Evolutionary conservation across 371 early-diverging fungal species (phyloP).

Genomic region (Nematocida sp.): DNA sequence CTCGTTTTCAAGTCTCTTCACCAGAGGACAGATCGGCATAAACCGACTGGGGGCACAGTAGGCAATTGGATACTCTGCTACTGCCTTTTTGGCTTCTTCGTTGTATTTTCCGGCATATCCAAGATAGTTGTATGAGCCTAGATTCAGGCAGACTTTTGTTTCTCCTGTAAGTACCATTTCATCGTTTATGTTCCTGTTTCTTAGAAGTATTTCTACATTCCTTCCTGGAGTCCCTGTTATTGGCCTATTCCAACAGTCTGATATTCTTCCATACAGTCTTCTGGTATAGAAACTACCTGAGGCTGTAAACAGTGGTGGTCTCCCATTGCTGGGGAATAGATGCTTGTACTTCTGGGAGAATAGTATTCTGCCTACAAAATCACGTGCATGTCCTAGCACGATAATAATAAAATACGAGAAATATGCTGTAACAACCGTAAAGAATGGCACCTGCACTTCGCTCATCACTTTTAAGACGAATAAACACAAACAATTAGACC

Average conservation of each 20-base stretch:
- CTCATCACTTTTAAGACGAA: background rate
- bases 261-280: slow-evolving; percentile 80
- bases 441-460: slow-evolving; percentile 38
- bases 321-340: slow-evolving; percentile 69
- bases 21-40: slow-evolving; percentile 68
- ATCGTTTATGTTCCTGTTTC: slow-evolving; percentile 75
- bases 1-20: slow-evolving; percentile 74
- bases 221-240: slow-evolving; percentile 88
- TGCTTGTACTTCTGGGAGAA: slow-evolving; percentile 69
- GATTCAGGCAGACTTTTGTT: slow-evolving; percentile 75
- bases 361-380: slow-evolving; percentile 71
- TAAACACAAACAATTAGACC: slow-evolving; percentile 1
- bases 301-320: slow-evolving; percentile 80
- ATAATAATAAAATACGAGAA: slow-evolving; percentile 84
- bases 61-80: slow-evolving; percentile 64
- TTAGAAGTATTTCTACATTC: slow-evolving; percentile 74
- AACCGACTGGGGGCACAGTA: slow-evolving; percentile 66
- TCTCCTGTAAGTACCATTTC: slow-evolving; percentile 77
- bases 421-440: slow-evolving; percentile 78
- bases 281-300: slow-evolving; percentile 91
- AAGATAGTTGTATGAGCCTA: slow-evolving; percentile 96
- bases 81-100: slow-evolving; percentile 80
- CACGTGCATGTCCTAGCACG: slow-evolving; percentile 69
- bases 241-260: slow-evolving; percentile 91
- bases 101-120: slow-evolving; percentile 86